Evolutionary conservation across 345 rosid species (phyloP).

Genomic region (Pseudoturritis turrita): DNA sequence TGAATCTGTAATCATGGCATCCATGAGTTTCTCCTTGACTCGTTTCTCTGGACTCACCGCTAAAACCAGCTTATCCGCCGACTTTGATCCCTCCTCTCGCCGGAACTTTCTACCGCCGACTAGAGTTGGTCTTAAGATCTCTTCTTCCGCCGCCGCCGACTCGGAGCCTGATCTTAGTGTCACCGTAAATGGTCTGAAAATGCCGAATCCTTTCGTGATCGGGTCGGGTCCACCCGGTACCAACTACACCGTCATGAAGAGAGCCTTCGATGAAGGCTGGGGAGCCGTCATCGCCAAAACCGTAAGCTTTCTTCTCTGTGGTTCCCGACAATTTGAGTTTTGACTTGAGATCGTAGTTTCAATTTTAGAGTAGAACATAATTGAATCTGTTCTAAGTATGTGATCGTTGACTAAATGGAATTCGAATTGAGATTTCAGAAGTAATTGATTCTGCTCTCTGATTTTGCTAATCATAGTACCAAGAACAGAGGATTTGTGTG

Average conservation of each 20-base stretch:
- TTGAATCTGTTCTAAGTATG: background rate
- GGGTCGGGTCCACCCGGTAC: slow-evolving; percentile 99
- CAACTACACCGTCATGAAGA: slow-evolving; percentile 93
- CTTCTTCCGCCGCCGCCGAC: slow-evolving; percentile 29
- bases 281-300: slow-evolving; percentile 98
- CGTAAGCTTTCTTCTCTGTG: slow-evolving; percentile 38
- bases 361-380: background rate
- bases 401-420: slow-evolving; percentile 13
- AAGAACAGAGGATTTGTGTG: slow-evolving; percentile 13
- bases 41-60: slow-evolving; percentile 37
- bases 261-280: slow-evolving; percentile 99
- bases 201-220: slow-evolving; percentile 95
- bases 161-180: slow-evolving; percentile 86
- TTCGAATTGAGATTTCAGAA: background rate
- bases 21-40: slow-evolving; percentile 44
- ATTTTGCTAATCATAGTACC: background rate
- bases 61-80: slow-evolving; percentile 29
- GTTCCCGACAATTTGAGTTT: background rate
- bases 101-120: slow-evolving; percentile 32
- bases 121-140: slow-evolving; percentile 51
- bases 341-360: background rate
- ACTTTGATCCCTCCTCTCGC: slow-evolving; percentile 28
- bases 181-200: slow-evolving; percentile 69
- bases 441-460: background rate
- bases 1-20: slow-evolving; percentile 44